Percentiles rank a stretch among this genome's conserved stretches.
Evolutionary conservation across 1,139 yeast genomes (phyloP).

Genomic region (Debaryomyces psychrophilus): DNA sequence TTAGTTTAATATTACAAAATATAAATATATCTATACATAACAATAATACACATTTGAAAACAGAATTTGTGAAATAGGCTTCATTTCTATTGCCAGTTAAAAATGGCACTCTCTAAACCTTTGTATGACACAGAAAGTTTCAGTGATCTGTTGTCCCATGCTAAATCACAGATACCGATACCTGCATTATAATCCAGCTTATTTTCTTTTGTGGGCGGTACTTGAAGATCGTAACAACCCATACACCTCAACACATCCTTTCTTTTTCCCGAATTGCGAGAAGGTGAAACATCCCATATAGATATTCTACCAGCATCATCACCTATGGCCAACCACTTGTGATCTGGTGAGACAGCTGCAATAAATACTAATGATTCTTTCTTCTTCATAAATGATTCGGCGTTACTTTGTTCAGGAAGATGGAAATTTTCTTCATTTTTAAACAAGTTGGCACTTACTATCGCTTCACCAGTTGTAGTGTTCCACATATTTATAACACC

Average conservation of each 20-base stretch:
- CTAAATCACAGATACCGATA: constrained; percentile 43
- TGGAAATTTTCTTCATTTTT: constrained; percentile 27
- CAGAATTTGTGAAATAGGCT: not conserved
- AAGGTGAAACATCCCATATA: constrained; percentile 50
- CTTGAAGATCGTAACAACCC: constrained; percentile 25
- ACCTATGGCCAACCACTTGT: constrained; percentile 57
- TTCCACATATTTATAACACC: constrained; percentile 76
- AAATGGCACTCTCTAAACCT: constrained; percentile 45
- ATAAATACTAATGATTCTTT: constrained; percentile 41
- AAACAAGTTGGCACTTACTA: constrained; percentile 30
- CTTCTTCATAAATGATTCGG: constrained; percentile 4
- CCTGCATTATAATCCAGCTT: constrained; percentile 15
- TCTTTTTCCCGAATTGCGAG: constrained; percentile 16
- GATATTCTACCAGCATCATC: constrained; percentile 61
- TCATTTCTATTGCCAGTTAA: constrained; percentile 21
- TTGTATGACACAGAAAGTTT: constrained; percentile 44
- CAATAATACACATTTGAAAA: constrained; percentile 5
- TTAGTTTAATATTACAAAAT: constrained; percentile 10
- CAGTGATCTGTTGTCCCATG: constrained; percentile 44
- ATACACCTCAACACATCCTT: constrained; percentile 26
- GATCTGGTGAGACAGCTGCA: constrained; percentile 55
- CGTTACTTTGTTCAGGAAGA: constrained; percentile 13
- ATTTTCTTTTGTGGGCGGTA: constrained; percentile 12
- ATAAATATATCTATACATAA: constrained; percentile 7
- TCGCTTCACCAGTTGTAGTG: constrained; percentile 40